A percentile compares a stretch with the other conserved stretches of the same genome.
Conservation (phyloP, 169 alveolate genomes). For the Cryptosporidium parvum region DNA sequence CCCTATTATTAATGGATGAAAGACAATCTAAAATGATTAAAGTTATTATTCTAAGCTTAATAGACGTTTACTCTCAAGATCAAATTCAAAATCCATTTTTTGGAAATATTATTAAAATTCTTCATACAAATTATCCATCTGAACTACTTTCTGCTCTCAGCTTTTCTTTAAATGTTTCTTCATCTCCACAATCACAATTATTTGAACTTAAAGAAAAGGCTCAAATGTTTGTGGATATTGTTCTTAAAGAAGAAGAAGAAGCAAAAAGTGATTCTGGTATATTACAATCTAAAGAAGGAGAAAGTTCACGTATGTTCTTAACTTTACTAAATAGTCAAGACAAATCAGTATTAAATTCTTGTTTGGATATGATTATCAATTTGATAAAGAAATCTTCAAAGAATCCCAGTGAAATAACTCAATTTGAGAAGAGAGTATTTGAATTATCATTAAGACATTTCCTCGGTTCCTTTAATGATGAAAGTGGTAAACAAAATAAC, state of each 20-base stretch:
- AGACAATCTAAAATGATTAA: slow-evolving; percentile 9
- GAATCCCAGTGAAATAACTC: not conserved
- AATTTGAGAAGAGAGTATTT: slow-evolving; percentile 39
- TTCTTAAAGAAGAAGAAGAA: slow-evolving; percentile 4
- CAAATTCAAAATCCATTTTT: not conserved
- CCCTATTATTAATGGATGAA: not conserved
- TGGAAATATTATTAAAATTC: not conserved
- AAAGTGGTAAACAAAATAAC: not conserved
- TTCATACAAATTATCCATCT: slow-evolving; percentile 16
- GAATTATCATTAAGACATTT: slow-evolving; percentile 41
- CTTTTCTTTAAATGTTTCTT: slow-evolving; percentile 21
- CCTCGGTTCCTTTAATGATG: not conserved
- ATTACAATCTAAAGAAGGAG: not conserved
- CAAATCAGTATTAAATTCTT: slow-evolving; percentile 21
- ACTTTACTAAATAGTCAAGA: slow-evolving; percentile 20
- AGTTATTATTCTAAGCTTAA: slow-evolving; percentile 1
- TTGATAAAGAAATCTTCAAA: not conserved
- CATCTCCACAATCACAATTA: not conserved
- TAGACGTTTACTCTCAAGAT: slow-evolving; percentile 20
- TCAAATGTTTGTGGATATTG: slow-evolving; percentile 12
- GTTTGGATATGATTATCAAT: slow-evolving; percentile 31
- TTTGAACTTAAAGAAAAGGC: slow-evolving; percentile 10
- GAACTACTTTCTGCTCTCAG: slow-evolving; percentile 35
- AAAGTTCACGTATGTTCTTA: slow-evolving; percentile 21
- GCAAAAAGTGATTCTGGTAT: not conserved